Base-by-base conservation (phyloP, 2,329 filamentous ascomycete genomes). In the Davidsoniella virescens region DNA sequence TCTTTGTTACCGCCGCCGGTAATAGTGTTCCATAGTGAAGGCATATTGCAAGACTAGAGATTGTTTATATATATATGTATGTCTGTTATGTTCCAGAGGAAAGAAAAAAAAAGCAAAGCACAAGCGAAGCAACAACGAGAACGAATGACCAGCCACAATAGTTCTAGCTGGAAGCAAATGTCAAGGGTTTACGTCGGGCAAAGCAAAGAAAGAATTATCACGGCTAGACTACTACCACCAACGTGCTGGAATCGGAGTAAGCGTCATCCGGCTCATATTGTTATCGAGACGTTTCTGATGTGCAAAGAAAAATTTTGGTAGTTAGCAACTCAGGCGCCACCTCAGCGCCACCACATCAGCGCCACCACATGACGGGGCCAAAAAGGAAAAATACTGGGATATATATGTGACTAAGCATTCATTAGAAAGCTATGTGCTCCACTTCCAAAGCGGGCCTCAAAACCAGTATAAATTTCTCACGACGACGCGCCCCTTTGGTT, bases 1-100 rank as follows among this genome's bases (percentile, higher is more conserved):
- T 62, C 62, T 61, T 70, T 72, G 65, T 73, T 76, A 63, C 71
- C 72, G 59, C 73, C 72, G 59, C 73, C 72, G n/a, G 75, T 77
- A 58, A 80, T 67, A 56, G 75, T 69, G 60, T 75, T 73, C 75
- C 75, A 80, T 60, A 79, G 65, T 44, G 72, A 72, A 50, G 73
- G 71, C 73, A 77, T 78, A 54, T 50, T 51, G 44, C 43, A 40
- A 42, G 38, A 29, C 29, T 33, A 33, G 29, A 33, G 5, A 33
- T 9, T 33, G 9, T 3, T 33, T 52, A 42, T 50, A 26, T 51
- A 26, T 51, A 40, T 44, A 26, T 33, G 25, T 51, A 23, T 38
- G 39, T 18, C 25, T 39, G 40, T 46, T 17, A 23, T 23, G 20
- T 41, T 18, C 37, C 45, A 29, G 29, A 33, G 44, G 26, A 39